Conservation (phyloP, 441 rosid genomes). For the Syzygium malaccense region DNA sequence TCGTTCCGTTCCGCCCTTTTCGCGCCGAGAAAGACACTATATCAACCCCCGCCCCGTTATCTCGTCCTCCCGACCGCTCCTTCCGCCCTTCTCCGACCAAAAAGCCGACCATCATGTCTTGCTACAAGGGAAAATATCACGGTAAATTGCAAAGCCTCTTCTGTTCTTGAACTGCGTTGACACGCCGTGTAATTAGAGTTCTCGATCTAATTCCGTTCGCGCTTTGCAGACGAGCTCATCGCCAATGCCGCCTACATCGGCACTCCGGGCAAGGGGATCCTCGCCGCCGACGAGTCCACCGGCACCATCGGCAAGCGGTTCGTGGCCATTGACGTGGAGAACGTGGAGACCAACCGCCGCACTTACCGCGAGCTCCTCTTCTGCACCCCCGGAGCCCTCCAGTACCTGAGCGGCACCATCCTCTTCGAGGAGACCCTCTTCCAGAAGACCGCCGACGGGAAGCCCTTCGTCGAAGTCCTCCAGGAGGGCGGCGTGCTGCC, state of each 20-base stretch:
- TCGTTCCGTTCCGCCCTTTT: background rate
- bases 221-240: slow-evolving; percentile 6
- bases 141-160: background rate
- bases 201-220: background rate
- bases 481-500: slow-evolving; percentile 12
- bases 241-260: slow-evolving; percentile 16
- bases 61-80: background rate
- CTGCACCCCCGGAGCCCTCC: slow-evolving; percentile 14
- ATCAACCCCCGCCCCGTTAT: background rate
- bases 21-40: background rate
- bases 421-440: slow-evolving; percentile 18
- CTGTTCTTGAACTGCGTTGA: background rate
- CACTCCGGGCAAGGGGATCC: slow-evolving; percentile 20
- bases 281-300: slow-evolving; percentile 14
- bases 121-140: slow-evolving; percentile 10
- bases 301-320: slow-evolving; percentile 16
- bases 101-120: background rate
- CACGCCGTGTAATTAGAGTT: too few relatives aligned
- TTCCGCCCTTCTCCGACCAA: background rate
- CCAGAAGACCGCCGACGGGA: slow-evolving; percentile 11
- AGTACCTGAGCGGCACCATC: slow-evolving; percentile 13
- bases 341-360: slow-evolving; percentile 11
- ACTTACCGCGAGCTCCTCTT: slow-evolving; percentile 16
- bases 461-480: slow-evolving; percentile 17
- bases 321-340: slow-evolving; percentile 8